Base-by-base conservation (phyloP, 139 green algal species). In the Spirogloea muscicola region DNA sequence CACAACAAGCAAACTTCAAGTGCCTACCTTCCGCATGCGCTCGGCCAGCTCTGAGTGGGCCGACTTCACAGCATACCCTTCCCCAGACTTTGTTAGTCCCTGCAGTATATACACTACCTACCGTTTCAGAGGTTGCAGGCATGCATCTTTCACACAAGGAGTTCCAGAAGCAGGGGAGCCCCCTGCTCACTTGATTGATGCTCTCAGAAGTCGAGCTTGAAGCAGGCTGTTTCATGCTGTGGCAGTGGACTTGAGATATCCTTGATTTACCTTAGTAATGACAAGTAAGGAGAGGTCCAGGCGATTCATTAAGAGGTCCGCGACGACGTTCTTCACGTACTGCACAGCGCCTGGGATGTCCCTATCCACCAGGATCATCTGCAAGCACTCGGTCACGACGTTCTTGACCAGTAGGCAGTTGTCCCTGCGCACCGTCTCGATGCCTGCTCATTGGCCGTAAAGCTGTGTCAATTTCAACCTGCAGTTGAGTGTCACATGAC, bases 341-440 rank as follows among this genome's bases (percentile, higher is more conserved):
- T 84, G 71, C 39, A 91, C 85, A 0, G 93, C 93, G 10, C 86
- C 90, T 25, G 76, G 44, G 7, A 90, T 82, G 52, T 94, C 86
- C 0, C 87, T 82, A 40, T 93, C 48, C 9, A 96, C 93, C 16
- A 99, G 88, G 65, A 99, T 93, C 57, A 89, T 90, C 58, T 96
- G 84, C 79, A 99, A 85, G 73, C 86, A 90, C 10, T 87, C 93
- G 18, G 72, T 83, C 41, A 88, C 42, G 33, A 88, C 65, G 21
- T 85, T 84, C 16, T 89, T 71, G 68, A 98, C 94, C 62, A 99
- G 86, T 77, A 95, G 79, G 86, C 94, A 99, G 86, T 98, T 99
- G 87, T 99, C 94, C 16, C 94, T 85, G 13, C 94, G 87, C 57
- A 98, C 94, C 1, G 94, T 98, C 90, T 99, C 94, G 59, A 99